These are phyloP conservation scores for Parmales sp. DNA, from an alignment of 108 stramenopile species.

Conservation along the genomic window DNA sequence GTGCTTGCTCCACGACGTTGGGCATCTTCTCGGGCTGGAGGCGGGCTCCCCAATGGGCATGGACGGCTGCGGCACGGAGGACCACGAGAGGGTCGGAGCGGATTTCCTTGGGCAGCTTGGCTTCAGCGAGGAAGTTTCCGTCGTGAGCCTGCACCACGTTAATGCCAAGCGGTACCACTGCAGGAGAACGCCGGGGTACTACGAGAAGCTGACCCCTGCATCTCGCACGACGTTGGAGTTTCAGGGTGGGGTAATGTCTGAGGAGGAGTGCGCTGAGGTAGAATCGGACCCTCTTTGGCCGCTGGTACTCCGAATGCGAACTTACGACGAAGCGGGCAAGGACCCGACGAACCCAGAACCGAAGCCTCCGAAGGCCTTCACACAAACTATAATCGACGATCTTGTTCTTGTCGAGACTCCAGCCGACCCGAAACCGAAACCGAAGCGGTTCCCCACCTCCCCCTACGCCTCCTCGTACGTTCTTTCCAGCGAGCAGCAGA, in stretches of 20 bases:
- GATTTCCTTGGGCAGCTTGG: slow-evolving; percentile 18
- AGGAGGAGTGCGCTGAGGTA: slow-evolving; percentile 14
- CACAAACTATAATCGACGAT: background rate
- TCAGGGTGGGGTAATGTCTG: slow-evolving; percentile 23
- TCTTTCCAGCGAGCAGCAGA: slow-evolving; percentile 9
- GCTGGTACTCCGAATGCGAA: slow-evolving; percentile 17
- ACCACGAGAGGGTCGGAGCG: slow-evolving; percentile 18
- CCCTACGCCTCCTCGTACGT: slow-evolving; percentile 12
- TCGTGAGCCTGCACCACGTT: slow-evolving; percentile 16
- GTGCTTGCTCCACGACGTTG: slow-evolving; percentile 15
- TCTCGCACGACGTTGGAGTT: slow-evolving; percentile 16
- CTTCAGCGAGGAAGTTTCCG: background rate
- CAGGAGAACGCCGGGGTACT: slow-evolving; percentile 17
- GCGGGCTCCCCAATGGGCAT: slow-evolving; percentile 14
- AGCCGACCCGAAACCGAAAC: background rate
- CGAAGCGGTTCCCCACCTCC: background rate
- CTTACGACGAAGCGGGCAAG: slow-evolving; percentile 27
- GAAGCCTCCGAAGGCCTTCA: background rate
- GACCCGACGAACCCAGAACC: slow-evolving; percentile 8
- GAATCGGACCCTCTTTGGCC: slow-evolving; percentile 14
- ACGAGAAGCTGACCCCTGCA: slow-evolving; percentile 19
- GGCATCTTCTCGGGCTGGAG: slow-evolving; percentile 19
- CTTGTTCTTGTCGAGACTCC: background rate
- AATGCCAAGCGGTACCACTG: slow-evolving; percentile 25
- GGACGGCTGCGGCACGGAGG: slow-evolving; percentile 23